Base-by-base conservation (phyloP, 129 eudicot genomes). In the Silybum marianum region DNA sequence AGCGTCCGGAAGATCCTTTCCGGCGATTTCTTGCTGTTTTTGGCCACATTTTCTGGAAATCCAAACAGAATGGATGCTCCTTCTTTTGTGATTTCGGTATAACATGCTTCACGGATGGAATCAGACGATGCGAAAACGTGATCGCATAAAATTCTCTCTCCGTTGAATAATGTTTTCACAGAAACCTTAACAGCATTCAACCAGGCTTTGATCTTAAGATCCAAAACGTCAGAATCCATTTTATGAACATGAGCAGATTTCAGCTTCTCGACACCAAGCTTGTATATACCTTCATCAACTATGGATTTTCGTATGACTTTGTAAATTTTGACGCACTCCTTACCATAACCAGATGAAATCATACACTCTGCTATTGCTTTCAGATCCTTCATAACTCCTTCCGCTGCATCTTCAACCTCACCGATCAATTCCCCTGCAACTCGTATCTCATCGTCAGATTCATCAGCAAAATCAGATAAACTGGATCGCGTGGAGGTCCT, bases 131-230 rank as follows among this genome's bases (percentile, higher is more conserved):
- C 86, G 74, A 93, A 93, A 4, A 93, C 95, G 16, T 88, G 82
- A 73, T 93, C 97, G 39, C 91, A 91, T 69, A 93, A 87, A 40
- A 89, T 86, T 69, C 92, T 85, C 78, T 93, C 98, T 1, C 93
- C 93, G 16, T 86, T 18, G 73, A 93, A 91, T 7, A 93, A 71
- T 7, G 90, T 88, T 28, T 80, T 80, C 58, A 93, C 87, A 0
- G 91, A 83, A 23, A 86, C 36, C 1, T 81, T 82, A 2, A 87
- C 77, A 0, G 86, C 89, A 7, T 71, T 38, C 42, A 93, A 76
- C 98, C 98, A 93, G 19, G 40, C 81, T 46, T 78, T 54, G 36
- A 89, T 90, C 38, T 79, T 90, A 72, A 70, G 16, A 65, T 93
- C 97, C 25, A 93, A 70, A 68, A 74, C 86, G 44, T 82, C 81